Conservation (phyloP, 2,329 filamentous ascomycete species). For the Chrysoporthe deuterocubensis region DNA sequence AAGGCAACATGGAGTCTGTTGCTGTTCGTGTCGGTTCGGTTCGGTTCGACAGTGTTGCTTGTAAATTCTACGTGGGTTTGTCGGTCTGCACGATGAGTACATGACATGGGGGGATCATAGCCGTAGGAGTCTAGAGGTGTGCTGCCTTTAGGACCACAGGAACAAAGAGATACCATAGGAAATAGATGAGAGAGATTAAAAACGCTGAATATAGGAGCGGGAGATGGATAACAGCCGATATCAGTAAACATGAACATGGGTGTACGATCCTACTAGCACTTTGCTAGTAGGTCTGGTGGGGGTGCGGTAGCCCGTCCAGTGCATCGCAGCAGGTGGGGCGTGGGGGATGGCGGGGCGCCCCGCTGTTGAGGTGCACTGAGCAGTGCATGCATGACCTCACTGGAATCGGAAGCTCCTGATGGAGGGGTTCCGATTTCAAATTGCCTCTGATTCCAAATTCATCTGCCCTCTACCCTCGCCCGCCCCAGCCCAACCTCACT, state of each 20-base stretch:
- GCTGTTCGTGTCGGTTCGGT: background rate
- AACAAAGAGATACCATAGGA: constrained; percentile 25
- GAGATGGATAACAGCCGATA: background rate
- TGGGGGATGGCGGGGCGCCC: background rate
- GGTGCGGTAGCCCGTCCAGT: background rate
- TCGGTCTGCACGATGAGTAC: background rate
- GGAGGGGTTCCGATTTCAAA: background rate
- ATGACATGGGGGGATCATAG: constrained; percentile 42
- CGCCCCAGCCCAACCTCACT: too few species aligned
- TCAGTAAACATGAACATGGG: background rate
- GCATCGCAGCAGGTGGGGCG: background rate
- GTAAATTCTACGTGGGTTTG: background rate
- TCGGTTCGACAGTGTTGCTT: background rate
- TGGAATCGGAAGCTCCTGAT: background rate
- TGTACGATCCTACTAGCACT: background rate
- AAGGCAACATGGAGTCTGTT: background rate
- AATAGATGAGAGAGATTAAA: background rate
- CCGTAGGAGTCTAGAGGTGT: constrained; percentile 80
- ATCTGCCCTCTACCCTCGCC: too few species aligned
- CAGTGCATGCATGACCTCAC: constrained; percentile 9
- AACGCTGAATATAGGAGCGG: too few species aligned
- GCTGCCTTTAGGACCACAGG: constrained; percentile 64
- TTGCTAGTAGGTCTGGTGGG: too few species aligned
- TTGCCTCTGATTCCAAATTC: background rate
- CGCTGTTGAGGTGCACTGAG: background rate